phyloP scores from a whole-genome alignment of 2,329 filamentous ascomycete genomes.

The Sporothrix protearum region DNA sequence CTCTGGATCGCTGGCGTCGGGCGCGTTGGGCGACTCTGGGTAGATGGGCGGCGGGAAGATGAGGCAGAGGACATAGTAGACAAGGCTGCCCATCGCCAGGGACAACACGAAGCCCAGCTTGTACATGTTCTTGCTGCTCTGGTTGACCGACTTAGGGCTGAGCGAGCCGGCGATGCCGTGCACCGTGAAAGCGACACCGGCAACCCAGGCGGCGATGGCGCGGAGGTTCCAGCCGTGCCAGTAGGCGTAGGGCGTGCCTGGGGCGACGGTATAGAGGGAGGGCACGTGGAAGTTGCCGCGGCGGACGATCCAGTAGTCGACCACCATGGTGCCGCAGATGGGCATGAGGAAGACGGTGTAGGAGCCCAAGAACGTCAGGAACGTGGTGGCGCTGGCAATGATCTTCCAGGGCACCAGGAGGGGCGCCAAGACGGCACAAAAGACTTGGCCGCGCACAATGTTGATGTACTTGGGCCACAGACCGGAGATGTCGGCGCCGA shows the following conservation, averaged over 20 bases:
- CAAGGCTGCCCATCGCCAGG: conserved; percentile 31
- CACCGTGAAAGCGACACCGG: conserved; percentile 34
- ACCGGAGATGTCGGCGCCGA: conserved; percentile 41
- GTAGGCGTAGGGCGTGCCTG: background rate
- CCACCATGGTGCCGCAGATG: conserved; percentile 31
- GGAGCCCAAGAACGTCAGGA: conserved; percentile 42
- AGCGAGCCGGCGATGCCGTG: conserved; percentile 33
- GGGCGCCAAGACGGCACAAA: conserved; percentile 39
- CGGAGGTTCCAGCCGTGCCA: conserved; percentile 9
- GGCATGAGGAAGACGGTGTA: conserved; percentile 44
- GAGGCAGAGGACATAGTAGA: conserved; percentile 31
- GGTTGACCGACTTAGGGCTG: conserved; percentile 32
- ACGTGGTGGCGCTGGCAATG: conserved; percentile 35
- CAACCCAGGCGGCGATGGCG: conserved; percentile 36
- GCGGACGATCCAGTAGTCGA: conserved; percentile 19
- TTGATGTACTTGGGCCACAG: conserved; percentile 43
- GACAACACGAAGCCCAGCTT: conserved; percentile 37
- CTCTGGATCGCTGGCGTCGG: background rate
- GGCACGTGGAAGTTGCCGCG: conserved; percentile 1
- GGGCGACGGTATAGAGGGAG: background rate
- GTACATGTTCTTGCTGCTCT: conserved; percentile 34
- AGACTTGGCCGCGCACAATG: conserved; percentile 42
- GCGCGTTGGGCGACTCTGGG: background rate
- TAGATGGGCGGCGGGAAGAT: conserved; percentile 27
- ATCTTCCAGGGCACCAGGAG: conserved; percentile 32